Evolutionary conservation across 257 asterid species (phyloP), one percentile per base, ranked within the genome.

Genomic region (Salvia miltiorrhiza): DNA sequence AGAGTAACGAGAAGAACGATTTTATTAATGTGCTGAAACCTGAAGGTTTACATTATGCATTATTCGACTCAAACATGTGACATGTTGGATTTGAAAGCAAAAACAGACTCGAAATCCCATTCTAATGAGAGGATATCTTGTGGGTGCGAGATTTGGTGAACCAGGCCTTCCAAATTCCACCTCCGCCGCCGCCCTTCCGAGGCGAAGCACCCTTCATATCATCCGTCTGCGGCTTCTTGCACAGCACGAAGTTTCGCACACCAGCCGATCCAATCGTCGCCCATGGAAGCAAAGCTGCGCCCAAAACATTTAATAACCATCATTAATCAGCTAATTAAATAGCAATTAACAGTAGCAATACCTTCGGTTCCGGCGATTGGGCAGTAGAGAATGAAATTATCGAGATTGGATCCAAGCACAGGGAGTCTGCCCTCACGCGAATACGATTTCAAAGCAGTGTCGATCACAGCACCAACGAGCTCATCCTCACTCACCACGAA

Each of bases 391-490:
- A 86, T 81, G 59, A 89, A 92, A 63, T 68, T 47, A 33, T 82
- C 77, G 40, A 83, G 77, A 69, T 86, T 78, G 12, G 86, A 77
- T 49, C 95, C 97, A 5, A 89, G 89, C 67, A 87, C 57, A 3
- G 97, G 98, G 30, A 92, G 82, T 41, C 97, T 86, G 7, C 96
- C 96, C 81, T 92, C 92, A 16, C 95, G 90, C 28, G 96, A 89
- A 54, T 92, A 89, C 13, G 81, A 75, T 77, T 92, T 92, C 84
- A 89, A 39, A 6, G 92, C 88, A 11, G 87, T 81, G 63, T 82
- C 86, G 23, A 92, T 92, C 7, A 89, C 97, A 21, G 79, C 68
- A 39, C 79, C 87, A 12, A 89, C 96, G 19, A 80, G 79, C 35
- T 87, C 96, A 24, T 79, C 85, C 76, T 92, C 97, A 45, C 76